Evolutionary conservation across 495 filamentous ascomycete genomes (phyloP).

Genomic region (Xeromyces bisporus): DNA sequence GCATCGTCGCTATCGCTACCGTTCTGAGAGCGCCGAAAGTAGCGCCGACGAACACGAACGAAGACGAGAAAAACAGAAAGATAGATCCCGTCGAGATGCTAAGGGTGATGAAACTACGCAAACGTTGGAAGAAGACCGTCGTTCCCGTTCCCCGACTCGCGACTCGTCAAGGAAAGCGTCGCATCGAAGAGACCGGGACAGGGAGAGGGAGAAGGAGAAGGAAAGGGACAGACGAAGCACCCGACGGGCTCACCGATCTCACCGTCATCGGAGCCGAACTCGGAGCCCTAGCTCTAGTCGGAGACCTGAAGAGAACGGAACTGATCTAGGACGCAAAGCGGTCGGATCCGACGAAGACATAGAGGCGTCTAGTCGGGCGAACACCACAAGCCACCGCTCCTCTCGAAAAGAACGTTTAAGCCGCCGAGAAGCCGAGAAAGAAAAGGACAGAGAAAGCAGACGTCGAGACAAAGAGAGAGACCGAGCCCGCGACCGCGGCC

Average conservation of each 20-base stretch:
- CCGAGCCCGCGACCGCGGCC: slow-evolving; percentile 15
- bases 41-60: slow-evolving; percentile 32
- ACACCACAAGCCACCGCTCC: slow-evolving; percentile 15
- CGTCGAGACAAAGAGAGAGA: slow-evolving; percentile 17
- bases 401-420: slow-evolving; percentile 21
- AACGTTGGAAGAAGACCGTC: slow-evolving; percentile 20
- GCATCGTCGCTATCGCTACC: slow-evolving; percentile 39
- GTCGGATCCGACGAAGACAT: slow-evolving; percentile 1
- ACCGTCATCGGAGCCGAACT: slow-evolving; percentile 33
- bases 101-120: slow-evolving; percentile 26
- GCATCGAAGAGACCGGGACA: slow-evolving; percentile 32
- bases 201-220: slow-evolving; percentile 10
- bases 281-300: slow-evolving; percentile 14
- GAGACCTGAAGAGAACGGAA: slow-evolving; percentile 7
- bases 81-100: slow-evolving; percentile 32
- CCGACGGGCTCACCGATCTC: slow-evolving; percentile 28
- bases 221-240: slow-evolving; percentile 27
- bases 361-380: slow-evolving; percentile 10
- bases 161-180: slow-evolving; percentile 34
- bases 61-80: slow-evolving; percentile 25
- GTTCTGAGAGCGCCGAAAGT: slow-evolving; percentile 32
- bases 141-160: slow-evolving; percentile 35
- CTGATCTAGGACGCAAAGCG: slow-evolving; percentile 8
- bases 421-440: slow-evolving; percentile 23
- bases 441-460: slow-evolving; percentile 12